Evolutionary conservation across 2,329 filamentous ascomycete species (phyloP).

Genomic region (Ascochyta koolunga): DNA sequence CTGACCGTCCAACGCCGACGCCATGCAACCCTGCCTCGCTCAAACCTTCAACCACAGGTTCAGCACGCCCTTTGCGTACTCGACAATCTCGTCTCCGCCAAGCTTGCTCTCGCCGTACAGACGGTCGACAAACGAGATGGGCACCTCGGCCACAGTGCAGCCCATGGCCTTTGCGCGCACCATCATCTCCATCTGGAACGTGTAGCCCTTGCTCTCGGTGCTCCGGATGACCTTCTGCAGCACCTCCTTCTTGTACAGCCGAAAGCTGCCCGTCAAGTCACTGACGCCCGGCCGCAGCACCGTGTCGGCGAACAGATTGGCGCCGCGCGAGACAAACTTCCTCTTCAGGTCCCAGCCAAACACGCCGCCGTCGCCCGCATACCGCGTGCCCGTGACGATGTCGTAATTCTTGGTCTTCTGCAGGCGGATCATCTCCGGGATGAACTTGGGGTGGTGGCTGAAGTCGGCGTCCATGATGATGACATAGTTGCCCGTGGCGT

Average conservation of each 20-base stretch:
- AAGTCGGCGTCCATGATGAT: constrained; percentile 99
- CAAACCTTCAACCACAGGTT: constrained; percentile 58
- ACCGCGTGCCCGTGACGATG: constrained; percentile 95
- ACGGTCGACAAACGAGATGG: constrained; percentile 90
- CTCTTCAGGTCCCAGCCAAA: constrained; percentile 94
- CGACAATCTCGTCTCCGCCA: constrained; percentile 92
- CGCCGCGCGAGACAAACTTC: constrained; percentile 78
- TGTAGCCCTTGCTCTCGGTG: constrained; percentile 96
- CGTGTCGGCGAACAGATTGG: constrained; percentile 95
- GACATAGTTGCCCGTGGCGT: constrained; percentile 88
- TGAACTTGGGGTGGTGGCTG: constrained; percentile 98
- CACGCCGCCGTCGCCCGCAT: constrained; percentile 83
- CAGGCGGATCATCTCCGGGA: constrained; percentile 85
- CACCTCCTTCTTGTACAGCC: constrained; percentile 90
- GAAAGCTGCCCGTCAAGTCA: constrained; percentile 92
- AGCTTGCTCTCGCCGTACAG: constrained; percentile 96
- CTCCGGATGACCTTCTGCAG: constrained; percentile 87
- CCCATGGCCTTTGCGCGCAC: constrained; percentile 96
- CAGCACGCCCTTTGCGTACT: constrained; percentile 78
- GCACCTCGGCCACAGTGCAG: constrained; percentile 90
- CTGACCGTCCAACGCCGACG: constrained; percentile 35
- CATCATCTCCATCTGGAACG: constrained; percentile 99
- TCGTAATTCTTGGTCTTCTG: constrained; percentile 84
- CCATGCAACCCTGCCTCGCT: constrained; percentile 24
- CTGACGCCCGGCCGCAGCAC: constrained; percentile 91